phyloP scores from a whole-genome alignment of 1,139 yeast genomes.

The Hansenula sp. region DNA sequence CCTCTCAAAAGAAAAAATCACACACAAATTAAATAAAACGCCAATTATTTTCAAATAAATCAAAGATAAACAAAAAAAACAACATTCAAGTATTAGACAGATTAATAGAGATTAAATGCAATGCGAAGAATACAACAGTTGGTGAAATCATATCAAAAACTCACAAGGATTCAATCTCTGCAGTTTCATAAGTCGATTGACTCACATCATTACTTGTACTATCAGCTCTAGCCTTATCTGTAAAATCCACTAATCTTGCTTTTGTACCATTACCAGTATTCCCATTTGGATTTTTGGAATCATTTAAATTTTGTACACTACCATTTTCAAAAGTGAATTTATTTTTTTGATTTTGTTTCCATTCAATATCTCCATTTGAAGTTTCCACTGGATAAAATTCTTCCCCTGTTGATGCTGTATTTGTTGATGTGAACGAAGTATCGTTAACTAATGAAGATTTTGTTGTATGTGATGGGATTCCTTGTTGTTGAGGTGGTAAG shows the following conservation, averaged over 20 bases:
- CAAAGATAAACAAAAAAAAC: not conserved
- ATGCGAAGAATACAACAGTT: not conserved
- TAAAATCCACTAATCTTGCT: slow-evolving; percentile 22
- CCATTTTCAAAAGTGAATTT: slow-evolving; percentile 10
- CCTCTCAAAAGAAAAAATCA: not conserved
- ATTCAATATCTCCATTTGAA: slow-evolving; percentile 15
- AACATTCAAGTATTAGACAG: not conserved
- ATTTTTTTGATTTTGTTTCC: slow-evolving; percentile 15
- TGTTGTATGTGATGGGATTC: not conserved
- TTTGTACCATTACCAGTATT: slow-evolving; percentile 8
- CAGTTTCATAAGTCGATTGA: slow-evolving; percentile 21
- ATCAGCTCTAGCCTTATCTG: slow-evolving; percentile 20
- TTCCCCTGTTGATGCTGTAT: slow-evolving; percentile 16
- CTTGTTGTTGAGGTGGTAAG: slow-evolving; percentile 4
- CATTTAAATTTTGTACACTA: slow-evolving; percentile 1
- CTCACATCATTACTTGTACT: slow-evolving; percentile 16
- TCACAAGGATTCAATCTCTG: slow-evolving; percentile 22
- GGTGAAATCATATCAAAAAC: not conserved
- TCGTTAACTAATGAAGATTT: slow-evolving; percentile 11
- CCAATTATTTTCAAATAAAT: slow-evolving; percentile 2
- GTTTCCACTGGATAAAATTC: slow-evolving; percentile 20
- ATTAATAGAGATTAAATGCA: not conserved
- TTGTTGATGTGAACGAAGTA: slow-evolving; percentile 14
- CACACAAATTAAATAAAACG: slow-evolving; percentile 1
- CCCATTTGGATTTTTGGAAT: slow-evolving; percentile 7